Percentiles rank a stretch among this genome's conserved stretches.
These are phyloP conservation scores for Diacronema lutheri DNA, from an alignment of 78 protist species.

Conservation along the genomic window DNA sequence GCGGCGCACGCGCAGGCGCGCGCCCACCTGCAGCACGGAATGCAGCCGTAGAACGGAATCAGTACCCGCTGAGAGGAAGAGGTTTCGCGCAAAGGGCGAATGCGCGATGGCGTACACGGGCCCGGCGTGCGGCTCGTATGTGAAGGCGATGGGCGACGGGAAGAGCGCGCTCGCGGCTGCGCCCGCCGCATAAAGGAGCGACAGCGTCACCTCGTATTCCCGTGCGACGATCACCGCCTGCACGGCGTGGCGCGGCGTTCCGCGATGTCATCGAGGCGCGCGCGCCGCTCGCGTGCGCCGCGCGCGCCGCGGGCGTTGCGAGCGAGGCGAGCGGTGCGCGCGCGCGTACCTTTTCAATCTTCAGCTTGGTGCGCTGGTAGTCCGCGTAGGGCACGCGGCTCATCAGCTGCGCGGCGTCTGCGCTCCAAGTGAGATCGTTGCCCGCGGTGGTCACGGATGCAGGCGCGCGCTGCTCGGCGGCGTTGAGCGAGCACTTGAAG, in stretches of 20 bases:
- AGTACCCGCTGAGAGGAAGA: slow-evolving; percentile 4
- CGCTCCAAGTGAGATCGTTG: neutral
- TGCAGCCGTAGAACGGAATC: too few species aligned
- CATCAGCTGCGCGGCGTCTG: neutral
- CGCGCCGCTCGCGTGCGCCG: too few species aligned
- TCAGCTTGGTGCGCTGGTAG: neutral
- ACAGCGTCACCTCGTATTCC: neutral
- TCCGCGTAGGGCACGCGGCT: neutral
- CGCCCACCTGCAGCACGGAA: too few species aligned
- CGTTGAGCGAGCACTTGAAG: neutral
- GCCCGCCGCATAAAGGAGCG: neutral
- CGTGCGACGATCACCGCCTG: neutral
- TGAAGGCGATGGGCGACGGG: neutral
- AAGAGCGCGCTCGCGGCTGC: neutral
- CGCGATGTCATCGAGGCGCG: too few species aligned
- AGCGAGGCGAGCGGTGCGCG: too few species aligned
- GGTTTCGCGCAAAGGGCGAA: slow-evolving; percentile 33
- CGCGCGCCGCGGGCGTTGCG: too few species aligned
- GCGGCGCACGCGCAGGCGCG: too few species aligned
- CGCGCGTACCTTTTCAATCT: too few species aligned
- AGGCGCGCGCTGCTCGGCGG: neutral
- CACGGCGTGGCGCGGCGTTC: too few species aligned
- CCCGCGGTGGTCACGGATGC: too few species aligned
- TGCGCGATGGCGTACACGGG: slow-evolving; percentile 1
- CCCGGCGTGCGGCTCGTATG: slow-evolving; percentile 16